Conservation (phyloP, 495 filamentous ascomycete genomes). For the Aspergillus homomorphus region DNA sequence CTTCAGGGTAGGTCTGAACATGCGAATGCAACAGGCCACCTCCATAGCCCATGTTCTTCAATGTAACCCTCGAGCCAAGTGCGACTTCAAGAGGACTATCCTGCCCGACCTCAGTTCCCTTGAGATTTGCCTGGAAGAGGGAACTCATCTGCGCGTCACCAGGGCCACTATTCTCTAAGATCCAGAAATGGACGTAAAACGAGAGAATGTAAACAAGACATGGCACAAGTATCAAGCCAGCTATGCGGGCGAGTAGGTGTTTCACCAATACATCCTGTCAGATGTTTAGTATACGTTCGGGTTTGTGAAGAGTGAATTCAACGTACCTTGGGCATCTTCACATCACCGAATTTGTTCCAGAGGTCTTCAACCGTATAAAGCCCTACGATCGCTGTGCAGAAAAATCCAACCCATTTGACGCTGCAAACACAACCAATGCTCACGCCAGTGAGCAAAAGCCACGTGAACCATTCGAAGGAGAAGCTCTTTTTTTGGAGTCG, state of each 20-base stretch:
- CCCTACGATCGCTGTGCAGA: slow-evolving; percentile 90
- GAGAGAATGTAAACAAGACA: slow-evolving; percentile 88
- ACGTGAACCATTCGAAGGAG: slow-evolving; percentile 82
- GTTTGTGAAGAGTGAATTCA: neutral
- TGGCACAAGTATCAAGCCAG: slow-evolving; percentile 86
- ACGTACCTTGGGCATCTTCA: slow-evolving; percentile 79
- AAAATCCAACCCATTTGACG: slow-evolving; percentile 96
- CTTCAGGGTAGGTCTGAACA: slow-evolving; percentile 94
- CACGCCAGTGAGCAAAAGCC: slow-evolving; percentile 86
- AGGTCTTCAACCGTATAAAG: slow-evolving; percentile 95
- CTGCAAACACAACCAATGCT: slow-evolving; percentile 97
- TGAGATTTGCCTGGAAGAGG: slow-evolving; percentile 94
- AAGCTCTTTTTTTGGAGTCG: slow-evolving; percentile 78
- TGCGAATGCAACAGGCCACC: slow-evolving; percentile 97
- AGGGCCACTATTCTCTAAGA: slow-evolving; percentile 90
- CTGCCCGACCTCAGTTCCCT: slow-evolving; percentile 87
- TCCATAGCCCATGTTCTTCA: slow-evolving; percentile 99
- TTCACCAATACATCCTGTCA: slow-evolving; percentile 63
- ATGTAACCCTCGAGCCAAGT: slow-evolving; percentile 80
- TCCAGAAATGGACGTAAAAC: slow-evolving; percentile 88
- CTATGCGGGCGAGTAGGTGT: slow-evolving; percentile 75
- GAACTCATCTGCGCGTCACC: slow-evolving; percentile 99
- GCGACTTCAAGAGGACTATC: slow-evolving; percentile 92
- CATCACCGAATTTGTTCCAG: slow-evolving; percentile 96
- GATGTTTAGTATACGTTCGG: slow-evolving; percentile 20